phyloP scores from a whole-genome alignment of 331 rosid genomes.

The Telfairia occidentalis region DNA sequence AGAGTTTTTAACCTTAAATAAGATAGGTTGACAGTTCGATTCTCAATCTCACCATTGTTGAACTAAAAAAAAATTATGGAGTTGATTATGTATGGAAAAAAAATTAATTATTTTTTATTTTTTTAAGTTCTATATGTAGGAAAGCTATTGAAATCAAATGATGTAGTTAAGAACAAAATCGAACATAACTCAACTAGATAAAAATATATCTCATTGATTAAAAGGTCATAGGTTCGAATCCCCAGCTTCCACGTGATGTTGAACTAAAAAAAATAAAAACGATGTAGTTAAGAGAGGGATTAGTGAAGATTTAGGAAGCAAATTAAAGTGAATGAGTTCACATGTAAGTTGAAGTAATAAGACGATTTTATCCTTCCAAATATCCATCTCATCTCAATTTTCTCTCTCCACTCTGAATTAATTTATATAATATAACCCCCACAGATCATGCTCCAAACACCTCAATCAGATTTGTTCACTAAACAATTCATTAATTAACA shows the following conservation, averaged over 20 bases:
- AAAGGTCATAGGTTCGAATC: too few species aligned
- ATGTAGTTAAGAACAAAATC: too few species aligned
- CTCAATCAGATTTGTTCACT: constrained; percentile 5
- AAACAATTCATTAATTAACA: neutral
- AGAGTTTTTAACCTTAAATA: too few species aligned
- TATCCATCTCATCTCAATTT: neutral
- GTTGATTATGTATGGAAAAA: too few species aligned
- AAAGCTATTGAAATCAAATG: neutral
- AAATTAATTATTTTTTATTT: too few species aligned
- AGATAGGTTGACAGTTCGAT: too few species aligned
- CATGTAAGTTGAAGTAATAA: neutral
- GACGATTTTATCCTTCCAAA: neutral
- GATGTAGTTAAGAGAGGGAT: neutral
- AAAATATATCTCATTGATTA: too few species aligned
- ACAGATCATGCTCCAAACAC: constrained; percentile 5
- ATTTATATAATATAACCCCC: neutral
- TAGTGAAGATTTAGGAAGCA: neutral
- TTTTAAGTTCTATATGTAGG: too few species aligned
- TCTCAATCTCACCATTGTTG: too few species aligned
- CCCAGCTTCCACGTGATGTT: too few species aligned
- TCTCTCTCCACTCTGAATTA: neutral
- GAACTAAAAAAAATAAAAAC: neutral
- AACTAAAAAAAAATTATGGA: too few species aligned
- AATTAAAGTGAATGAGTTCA: neutral
- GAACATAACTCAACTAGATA: too few species aligned